Conservation (phyloP, 2,329 filamentous ascomycete species). For the Clarireedia hainanense region DNA sequence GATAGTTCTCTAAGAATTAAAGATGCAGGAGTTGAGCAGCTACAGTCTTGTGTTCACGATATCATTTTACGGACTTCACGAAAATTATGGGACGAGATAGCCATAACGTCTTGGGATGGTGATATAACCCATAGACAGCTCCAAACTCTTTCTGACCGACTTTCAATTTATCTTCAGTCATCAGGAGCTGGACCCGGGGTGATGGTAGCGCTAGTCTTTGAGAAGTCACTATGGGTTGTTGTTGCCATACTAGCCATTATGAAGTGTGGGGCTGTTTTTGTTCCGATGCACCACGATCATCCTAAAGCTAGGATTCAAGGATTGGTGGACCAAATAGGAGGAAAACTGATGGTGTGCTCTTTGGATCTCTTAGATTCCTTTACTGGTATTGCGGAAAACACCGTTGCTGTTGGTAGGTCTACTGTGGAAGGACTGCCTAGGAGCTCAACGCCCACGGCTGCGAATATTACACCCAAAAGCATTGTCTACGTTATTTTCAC, state of each 20-base stretch:
- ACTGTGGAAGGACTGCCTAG: background rate
- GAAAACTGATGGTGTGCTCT: conserved; percentile 11
- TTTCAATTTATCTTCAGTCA: conserved; percentile 15
- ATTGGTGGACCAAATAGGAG: conserved; percentile 8
- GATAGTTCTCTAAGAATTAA: background rate
- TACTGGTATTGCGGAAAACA: background rate
- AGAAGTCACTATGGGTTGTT: conserved; percentile 19
- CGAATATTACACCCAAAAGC: background rate
- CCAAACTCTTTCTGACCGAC: conserved; percentile 14
- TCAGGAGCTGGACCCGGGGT: conserved; percentile 14
- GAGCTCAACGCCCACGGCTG: background rate
- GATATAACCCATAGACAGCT: conserved; percentile 21
- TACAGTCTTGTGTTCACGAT: conserved; percentile 16
- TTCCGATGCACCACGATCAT: conserved; percentile 22
- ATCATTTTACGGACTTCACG: conserved; percentile 5
- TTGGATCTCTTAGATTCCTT: background rate
- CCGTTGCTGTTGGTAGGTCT: background rate
- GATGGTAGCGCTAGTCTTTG: conserved; percentile 16
- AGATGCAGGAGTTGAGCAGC: background rate
- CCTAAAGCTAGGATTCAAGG: conserved; percentile 6
- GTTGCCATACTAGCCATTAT: conserved; percentile 25
- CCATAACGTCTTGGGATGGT: conserved; percentile 16
- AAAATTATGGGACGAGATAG: background rate
- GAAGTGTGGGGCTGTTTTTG: conserved; percentile 23
- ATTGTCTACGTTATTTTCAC: conserved; percentile 18